Evolutionary conservation across 345 rosid genomes (phyloP), one percentile per base, ranked within the genome.

Genomic region (Ricinus communis): DNA sequence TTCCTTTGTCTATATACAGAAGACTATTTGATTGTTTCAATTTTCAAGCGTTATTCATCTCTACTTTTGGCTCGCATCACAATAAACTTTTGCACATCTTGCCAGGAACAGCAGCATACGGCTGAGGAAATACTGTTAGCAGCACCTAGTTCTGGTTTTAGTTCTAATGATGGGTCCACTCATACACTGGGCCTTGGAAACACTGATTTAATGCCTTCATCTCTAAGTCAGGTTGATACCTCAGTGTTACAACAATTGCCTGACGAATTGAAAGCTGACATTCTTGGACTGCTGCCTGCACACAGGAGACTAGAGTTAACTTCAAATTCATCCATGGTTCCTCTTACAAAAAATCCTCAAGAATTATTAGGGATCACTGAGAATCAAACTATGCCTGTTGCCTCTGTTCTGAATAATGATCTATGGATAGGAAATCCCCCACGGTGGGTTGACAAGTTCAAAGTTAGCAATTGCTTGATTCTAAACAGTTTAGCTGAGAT

Each of bases 351-450:
- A 73, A 81, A 77, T 59, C 65, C 74, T 51, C 78, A 66, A 62
- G 84, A 77, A 69, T 50, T 69, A 50, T 22, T 63, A 70, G 76
- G 68, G 64, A 43, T 68, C 33, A n/a, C 82, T 40, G 87, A 79
- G 76, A 78, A 83, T 71, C 79, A 74, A 66, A 58, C 62, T 19
- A 67, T 70, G 14, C 71, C 81, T 38, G 45, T 59, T 66, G 64
- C 61, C 69, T 52, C 18, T 54, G 62, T 51, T 65, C 24, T 59
- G 25, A 72, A 43, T 53, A 73, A 64, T 53, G 68, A 81, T 83
- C 86, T 87, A 66, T 90, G 93, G 93, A 72, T 61, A 67, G 98
- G 95, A 68, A 78, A 78, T 82, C 98, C 98, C 66, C 98, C 97
- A 43, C 53, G 6, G 9, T 94, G 97, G 98, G 83, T 84, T 72